Evolutionary conservation across 352 stramenopile genomes (phyloP), one percentile per base, ranked within the genome.

Genomic region (Peronospora belbahrii): DNA sequence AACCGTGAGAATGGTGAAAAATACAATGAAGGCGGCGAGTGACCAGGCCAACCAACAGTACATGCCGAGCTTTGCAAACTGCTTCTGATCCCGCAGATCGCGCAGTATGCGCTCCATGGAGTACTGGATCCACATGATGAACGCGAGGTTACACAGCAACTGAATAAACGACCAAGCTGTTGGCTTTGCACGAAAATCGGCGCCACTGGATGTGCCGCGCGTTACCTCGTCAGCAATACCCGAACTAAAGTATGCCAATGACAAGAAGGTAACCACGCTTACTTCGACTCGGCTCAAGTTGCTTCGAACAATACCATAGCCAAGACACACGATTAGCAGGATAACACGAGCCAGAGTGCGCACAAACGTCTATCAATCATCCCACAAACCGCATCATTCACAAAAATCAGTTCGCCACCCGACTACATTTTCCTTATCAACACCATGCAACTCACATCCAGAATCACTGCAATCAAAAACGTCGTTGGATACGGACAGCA

Each of bases 121-220:
- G 39, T 74, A 74, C 58, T 95, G 86, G 50, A 95, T 95, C 85
- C 85, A 95, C 62, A 94, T 84, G 46, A 95, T 88, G 49, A 94
- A 95, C 32, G 72, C 52, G 14, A 95, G 67, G 42, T 95, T 93
- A 60, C 83, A 94, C 17, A 91, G 31, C 31, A 95, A 51, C 60
- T 93, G 83, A 19, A 86, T 47, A 37, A 95, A 87, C 33, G 83
- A 86, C 83, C 79, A 95, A 11, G 73, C 59, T n/a, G 74, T 90
- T 15, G 77, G 80, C 43, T 83, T 78, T 28, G 85, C 62, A 7
- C 80, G 77, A 47, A 90, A 88, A 42, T 88, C 73, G 25, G 70
- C 75, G 31, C 78, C 81, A 47, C 77, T 88, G 34, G 78, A 88
- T 3, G 73, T 91, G 23, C 79, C 78, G 17, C 78, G 79, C 35